Evolutionary conservation across 2,329 filamentous ascomycete species (phyloP), one percentile per base, ranked within the genome.

Genomic region (Colletotrichum liaoningense): DNA sequence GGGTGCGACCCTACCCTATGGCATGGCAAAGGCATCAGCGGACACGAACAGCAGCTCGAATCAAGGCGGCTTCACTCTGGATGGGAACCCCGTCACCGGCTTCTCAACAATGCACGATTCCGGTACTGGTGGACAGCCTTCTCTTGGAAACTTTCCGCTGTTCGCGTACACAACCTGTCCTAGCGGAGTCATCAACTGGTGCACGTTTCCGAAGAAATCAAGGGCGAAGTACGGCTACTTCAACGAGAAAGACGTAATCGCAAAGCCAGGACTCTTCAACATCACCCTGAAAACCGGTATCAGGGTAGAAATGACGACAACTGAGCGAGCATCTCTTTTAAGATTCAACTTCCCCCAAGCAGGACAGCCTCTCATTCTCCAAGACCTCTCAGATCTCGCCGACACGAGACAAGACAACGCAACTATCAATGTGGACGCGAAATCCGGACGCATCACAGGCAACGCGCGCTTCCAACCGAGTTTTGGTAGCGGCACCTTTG

Each of bases 81-180:
- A 90, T 65, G 83, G 81, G 56, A 81, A 81, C 22, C 81, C 83
- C 1, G 85, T 91, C 46, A 85, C 84, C 5, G 90, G 89, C 16
- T 91, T 90, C 80, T 89, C 87, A 14, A 84, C 87, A 49, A 84
- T 91, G 83, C 89, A 91, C 78, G 89, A 91, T 77, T 89, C 87
- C 2, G 89, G 89, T 1, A 91, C 88, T 0, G 89, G 89, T 26
- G 86, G 86, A 8, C 81, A 82, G 1, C 89, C 92, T 0, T 94
- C 91, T 4, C 82, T 94, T 19, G 93, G 93, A 16, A 94, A 94
- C 78, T 95, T 95, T 66, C 91, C 93, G 0, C 83, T 95, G 1
- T 94, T 95, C 75, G 87, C 92, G 0, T 92, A 93, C 74, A 83
- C 88, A 4, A 84, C 85, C 54, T 95, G 93, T 75, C 85, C 88